Conservation (phyloP, 345 rosid genomes). For the Eutrema heterophyllum region DNA sequence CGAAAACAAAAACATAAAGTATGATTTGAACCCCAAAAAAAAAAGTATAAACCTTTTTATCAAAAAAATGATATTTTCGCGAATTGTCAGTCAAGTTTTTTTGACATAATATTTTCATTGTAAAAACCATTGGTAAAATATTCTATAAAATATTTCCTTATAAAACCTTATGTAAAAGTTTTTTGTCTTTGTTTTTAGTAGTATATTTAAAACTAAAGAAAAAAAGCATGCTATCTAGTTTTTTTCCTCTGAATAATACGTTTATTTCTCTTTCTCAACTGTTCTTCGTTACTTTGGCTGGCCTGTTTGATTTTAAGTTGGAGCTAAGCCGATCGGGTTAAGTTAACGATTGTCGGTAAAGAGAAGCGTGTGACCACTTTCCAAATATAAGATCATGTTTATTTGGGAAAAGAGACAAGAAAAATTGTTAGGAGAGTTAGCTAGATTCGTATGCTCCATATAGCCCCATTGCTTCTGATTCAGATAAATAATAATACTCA, state of each 20-base stretch:
- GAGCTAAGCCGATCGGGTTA: slow-evolving; percentile 6
- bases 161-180: background rate
- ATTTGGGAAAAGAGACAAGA: slow-evolving; percentile 24
- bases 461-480: slow-evolving; percentile 29
- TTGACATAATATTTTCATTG: background rate
- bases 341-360: background rate
- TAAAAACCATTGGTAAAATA: background rate
- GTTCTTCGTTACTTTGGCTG: background rate
- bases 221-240: background rate
- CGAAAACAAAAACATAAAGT: background rate
- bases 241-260: too few species aligned
- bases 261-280: too few species aligned
- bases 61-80: too few species aligned
- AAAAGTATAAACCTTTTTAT: too few species aligned
- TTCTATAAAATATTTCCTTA: background rate
- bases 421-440: slow-evolving; percentile 4
- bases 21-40: too few species aligned
- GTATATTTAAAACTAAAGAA: background rate
- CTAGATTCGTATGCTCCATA: slow-evolving; percentile 25
- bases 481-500: slow-evolving; percentile 2
- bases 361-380: slow-evolving; percentile 25
- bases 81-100: too few species aligned
- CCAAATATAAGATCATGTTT: slow-evolving; percentile 18
- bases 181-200: background rate
- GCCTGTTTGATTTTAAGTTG: background rate